phyloP scores from a whole-genome alignment of 345 rosid genomes.

The Aethionema arabicum region DNA sequence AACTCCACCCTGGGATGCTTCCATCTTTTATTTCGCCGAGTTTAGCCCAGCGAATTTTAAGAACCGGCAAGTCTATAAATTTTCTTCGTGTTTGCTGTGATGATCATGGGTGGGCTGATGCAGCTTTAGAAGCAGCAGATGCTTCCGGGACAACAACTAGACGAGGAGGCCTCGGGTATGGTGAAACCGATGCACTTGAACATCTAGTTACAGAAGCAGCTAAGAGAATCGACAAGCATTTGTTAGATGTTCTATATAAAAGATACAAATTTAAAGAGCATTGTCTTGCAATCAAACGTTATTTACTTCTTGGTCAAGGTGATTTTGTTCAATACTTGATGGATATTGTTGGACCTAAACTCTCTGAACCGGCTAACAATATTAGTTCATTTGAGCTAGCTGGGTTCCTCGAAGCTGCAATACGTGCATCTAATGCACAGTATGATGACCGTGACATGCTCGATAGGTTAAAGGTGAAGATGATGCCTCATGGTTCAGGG shows the following conservation, averaged over 20 bases:
- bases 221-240: constrained; percentile 91
- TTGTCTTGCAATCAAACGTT: constrained; percentile 93
- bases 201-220: constrained; percentile 85
- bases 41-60: constrained; percentile 83
- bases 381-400: constrained; percentile 94
- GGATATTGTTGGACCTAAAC: constrained; percentile 92
- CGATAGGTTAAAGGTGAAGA: constrained; percentile 86
- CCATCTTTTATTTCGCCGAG: constrained; percentile 90
- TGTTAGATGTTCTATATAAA: constrained; percentile 76
- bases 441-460: constrained; percentile 90
- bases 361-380: constrained; percentile 96
- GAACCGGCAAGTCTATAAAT: constrained; percentile 97
- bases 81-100: constrained; percentile 95
- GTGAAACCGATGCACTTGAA: constrained; percentile 96
- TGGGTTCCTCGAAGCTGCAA: constrained; percentile 88
- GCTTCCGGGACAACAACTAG: constrained; percentile 93
- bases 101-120: constrained; percentile 94
- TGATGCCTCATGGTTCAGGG: constrained; percentile 92
- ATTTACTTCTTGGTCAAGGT: constrained; percentile 94
- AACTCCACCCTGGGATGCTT: constrained; percentile 81
- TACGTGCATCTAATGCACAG: constrained; percentile 96
- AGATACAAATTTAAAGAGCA: constrained; percentile 88
- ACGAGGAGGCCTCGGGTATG: constrained; percentile 92
- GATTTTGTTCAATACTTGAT: constrained; percentile 95
- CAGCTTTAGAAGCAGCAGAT: constrained; percentile 86